Evolutionary conservation across 2,329 filamentous ascomycete genomes (phyloP), one percentile per base, ranked within the genome.

Genomic region (Onygena corvina): DNA sequence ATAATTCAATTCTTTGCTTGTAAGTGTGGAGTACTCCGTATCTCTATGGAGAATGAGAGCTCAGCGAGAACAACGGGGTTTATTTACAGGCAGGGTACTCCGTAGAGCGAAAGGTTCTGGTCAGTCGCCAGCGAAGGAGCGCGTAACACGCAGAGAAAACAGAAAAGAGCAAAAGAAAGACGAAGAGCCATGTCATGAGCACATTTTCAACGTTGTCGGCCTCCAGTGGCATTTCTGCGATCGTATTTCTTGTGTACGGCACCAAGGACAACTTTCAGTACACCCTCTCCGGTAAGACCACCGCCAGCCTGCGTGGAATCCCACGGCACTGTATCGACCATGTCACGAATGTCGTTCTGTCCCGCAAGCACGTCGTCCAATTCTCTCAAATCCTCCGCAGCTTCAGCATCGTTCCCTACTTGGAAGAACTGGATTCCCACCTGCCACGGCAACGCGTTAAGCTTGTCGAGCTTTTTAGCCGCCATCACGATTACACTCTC

Each of bases 361-460:
- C 75, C 71, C 1, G 67, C 70, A 30, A 92, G 67, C 2, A 76
- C 76, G 62, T 95, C 85, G 61, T 96, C 90, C 5, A 96, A 72
- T 42, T 81, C 73, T 57, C 76, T 70, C 33, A 96, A 71, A 49
- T 83, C 79, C 56, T 73, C 66, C 1, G 74, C 72, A 0, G 89
- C 90, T 0, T 66, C 70, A 0, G 68, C 61, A 57, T 94, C 86
- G 46, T 77, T 74, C 50, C 92, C 90, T 38, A 96, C 84, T 67
- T 95, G 90, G 72, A 96, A 94, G 71, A 96, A 96, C 64, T 96
- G 90, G 50, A 96, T 79, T 29, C 90, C 90, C 6, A 95, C 72
- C 69, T 96, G 92, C 72, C 84, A 84, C 0, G 81, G 75, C 3
- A 83, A 79, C 0, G 87, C 87, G 6, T 81, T 74, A 5, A 84